Conservation (phyloP, 805 yeast species). For the Barnettozyma wickerhamii region DNA sequence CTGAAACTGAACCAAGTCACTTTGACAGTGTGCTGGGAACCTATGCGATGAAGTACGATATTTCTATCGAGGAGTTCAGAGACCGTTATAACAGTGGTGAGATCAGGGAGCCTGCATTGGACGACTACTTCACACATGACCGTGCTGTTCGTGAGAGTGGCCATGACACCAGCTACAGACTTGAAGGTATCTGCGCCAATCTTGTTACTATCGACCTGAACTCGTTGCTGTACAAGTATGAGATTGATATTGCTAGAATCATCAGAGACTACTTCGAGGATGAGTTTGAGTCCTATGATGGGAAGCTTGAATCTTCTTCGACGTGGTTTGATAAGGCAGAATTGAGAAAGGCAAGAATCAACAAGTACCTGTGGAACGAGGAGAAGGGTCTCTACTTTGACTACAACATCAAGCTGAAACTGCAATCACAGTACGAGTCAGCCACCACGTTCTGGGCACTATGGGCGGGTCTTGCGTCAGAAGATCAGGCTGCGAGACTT, state of each 20-base stretch:
- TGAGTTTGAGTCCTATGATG: slow-evolving; percentile 36
- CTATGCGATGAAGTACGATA: slow-evolving; percentile 57
- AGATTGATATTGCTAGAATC: slow-evolving; percentile 69
- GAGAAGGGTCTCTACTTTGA: slow-evolving; percentile 75
- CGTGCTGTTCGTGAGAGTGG: slow-evolving; percentile 96
- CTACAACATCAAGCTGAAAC: slow-evolving; percentile 57
- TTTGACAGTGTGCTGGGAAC: slow-evolving; percentile 69
- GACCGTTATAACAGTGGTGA: slow-evolving; percentile 61
- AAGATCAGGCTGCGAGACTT: slow-evolving; percentile 63
- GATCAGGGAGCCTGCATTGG: slow-evolving; percentile 74
- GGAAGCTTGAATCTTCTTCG: slow-evolving; percentile 38
- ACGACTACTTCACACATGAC: slow-evolving; percentile 85
- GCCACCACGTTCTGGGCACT: slow-evolving; percentile 92
- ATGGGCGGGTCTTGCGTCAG: slow-evolving; percentile 72
- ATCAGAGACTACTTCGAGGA: slow-evolving; percentile 55
- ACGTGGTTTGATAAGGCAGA: slow-evolving; percentile 63
- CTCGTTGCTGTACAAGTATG: slow-evolving; percentile 84
- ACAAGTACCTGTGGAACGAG: slow-evolving; percentile 81
- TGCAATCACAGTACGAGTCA: slow-evolving; percentile 66
- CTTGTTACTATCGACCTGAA: slow-evolving; percentile 90
- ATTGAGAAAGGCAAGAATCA: slow-evolving; percentile 48
- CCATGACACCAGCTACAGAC: slow-evolving; percentile 87
- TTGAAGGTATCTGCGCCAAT: slow-evolving; percentile 86
- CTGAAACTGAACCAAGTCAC: slow-evolving; percentile 92
- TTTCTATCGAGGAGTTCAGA: slow-evolving; percentile 60